Percentiles rank a stretch among this genome's conserved stretches.
Evolutionary conservation across 2,329 filamentous ascomycete genomes (phyloP).

Genomic region (Leptographium radiaticola): DNA sequence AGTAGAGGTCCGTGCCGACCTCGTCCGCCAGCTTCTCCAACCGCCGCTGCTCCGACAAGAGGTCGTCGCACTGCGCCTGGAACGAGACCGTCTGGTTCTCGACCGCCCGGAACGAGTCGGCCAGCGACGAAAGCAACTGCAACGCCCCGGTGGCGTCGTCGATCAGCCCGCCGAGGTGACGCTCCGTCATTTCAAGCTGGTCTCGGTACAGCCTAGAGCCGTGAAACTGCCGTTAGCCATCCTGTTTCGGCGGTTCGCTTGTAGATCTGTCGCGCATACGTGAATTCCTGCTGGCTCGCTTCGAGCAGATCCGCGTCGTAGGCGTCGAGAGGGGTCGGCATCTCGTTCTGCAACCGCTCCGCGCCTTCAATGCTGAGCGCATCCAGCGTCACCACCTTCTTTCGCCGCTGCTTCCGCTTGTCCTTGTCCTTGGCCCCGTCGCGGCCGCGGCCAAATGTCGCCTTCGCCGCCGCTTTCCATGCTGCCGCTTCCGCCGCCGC

Average conservation of each 20-base stretch:
- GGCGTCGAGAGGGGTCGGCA: conserved; percentile 32
- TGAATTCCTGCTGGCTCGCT: conserved; percentile 74
- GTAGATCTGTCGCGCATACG: conserved; percentile 36
- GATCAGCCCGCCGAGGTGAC: conserved; percentile 69
- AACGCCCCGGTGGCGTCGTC: conserved; percentile 65
- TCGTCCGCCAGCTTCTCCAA: conserved; percentile 69
- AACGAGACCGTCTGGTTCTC: conserved; percentile 88
- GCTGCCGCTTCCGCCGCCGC: neutral
- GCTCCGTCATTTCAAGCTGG: conserved; percentile 64
- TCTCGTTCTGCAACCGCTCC: conserved; percentile 13
- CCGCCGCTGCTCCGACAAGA: conserved; percentile 69
- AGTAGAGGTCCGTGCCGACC: conserved; percentile 80
- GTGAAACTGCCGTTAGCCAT: neutral
- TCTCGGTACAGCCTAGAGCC: conserved; percentile 45
- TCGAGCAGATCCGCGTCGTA: conserved; percentile 60
- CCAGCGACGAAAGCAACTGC: conserved; percentile 62
- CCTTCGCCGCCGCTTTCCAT: neutral
- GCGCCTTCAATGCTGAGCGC: conserved; percentile 30
- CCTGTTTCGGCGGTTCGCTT: neutral
- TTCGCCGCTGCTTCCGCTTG: conserved; percentile 13
- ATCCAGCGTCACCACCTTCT: conserved; percentile 31
- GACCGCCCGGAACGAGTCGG: conserved; percentile 75
- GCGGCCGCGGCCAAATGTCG: neutral
- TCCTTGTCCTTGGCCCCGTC: neutral
- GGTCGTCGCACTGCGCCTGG: conserved; percentile 78